Evolutionary conservation across 164 flowering plant genomes (phyloP), one percentile per base, ranked within the genome.

Genomic region (Nelumbo lutea): DNA sequence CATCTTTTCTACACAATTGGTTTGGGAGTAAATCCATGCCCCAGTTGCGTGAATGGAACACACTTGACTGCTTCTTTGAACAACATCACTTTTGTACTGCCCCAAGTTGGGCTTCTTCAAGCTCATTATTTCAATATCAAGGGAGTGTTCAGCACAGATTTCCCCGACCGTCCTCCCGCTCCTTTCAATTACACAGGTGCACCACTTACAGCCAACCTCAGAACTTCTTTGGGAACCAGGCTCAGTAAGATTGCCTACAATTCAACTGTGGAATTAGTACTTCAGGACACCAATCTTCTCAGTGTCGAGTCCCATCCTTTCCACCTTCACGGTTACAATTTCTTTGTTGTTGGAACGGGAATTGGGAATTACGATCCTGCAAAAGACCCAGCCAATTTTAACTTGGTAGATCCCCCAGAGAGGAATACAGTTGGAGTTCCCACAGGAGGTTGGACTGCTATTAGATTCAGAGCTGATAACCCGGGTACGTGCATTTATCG

Each of bases 371-470:
- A 76, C 46, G 70, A 83, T 66, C 75, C 84, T 9, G 38, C 44
- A 2, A 81, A 76, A 6, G 87, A 81, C 59, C 83, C 87, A 0
- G 72, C 71, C 0, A 83, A 80, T 8, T 87, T 60, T 61, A 87
- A 87, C 70, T 70, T 87, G 76, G 78, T 83, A 5, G 88, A 87
- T 70, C 91, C 91, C 14, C 76, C 81, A 0, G 91, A 87, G 68
- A 83, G 87, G 60, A 87, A 85, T 41, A 85, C 87, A 1, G 84
- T 83, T 10, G 84, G 86, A 4, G 87, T 87, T 44, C 88, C 90
- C 2, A 83, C 87, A 1, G 90, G 87, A 7, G 91, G 91, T 2
- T 87, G 88, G 91, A 72, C 85, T 15, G 86, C 88, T 15, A 83
- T 86, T 42, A 68, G 90, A 5, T 86, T 86, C 58, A 76, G 78